Evolutionary conservation across 306 rosid genomes (phyloP), one percentile per base, ranked within the genome.

Genomic region (Alnus glutinosa): DNA sequence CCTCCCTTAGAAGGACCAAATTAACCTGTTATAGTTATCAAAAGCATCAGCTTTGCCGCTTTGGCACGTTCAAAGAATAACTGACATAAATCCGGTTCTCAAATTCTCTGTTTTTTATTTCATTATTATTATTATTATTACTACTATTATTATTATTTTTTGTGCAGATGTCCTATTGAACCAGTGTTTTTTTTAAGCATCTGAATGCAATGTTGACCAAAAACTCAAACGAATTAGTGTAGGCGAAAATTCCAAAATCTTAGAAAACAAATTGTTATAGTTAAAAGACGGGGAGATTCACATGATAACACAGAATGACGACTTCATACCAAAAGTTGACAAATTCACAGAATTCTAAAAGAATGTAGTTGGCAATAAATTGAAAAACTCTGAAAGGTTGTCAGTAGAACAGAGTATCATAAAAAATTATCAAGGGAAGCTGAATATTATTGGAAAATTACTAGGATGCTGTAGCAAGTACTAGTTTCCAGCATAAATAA

Each of bases 1-100:
- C 83, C 87, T 81, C 63, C 83, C 81, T 74, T 72, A 70, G 79
- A 89, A 82, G 82, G 89, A 89, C 88, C 87, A 81, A 71, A 77
- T 59, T 63, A 71, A 78, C 85, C 84, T 89, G 37, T 85, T 81
- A 55, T 49, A 19, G 9, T 54, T 4, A 68, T 15, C 51, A 42
- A 74, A 36, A 48, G 28, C 59, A 73, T 55, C 42, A 58, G 44
- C 70, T 78, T 32, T 68, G 8, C 42, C 49, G 44, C 70, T 78
- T 32, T 68, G 8, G 16, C 82, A 77, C 1, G 9, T 18, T 36
- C 28, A 7, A 2, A 73, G 19, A 51, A n/a, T 67, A 66, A 16
- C 61, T 9, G 75, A 36, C 9, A 30, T n/a, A 32, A 32, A 72
- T 58, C 37, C 72, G 47, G 77, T 58, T 78, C 55, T 52, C 50